phyloP scores from a whole-genome alignment of 2,329 filamentous ascomycete species.

The Davidsoniella virescens region DNA sequence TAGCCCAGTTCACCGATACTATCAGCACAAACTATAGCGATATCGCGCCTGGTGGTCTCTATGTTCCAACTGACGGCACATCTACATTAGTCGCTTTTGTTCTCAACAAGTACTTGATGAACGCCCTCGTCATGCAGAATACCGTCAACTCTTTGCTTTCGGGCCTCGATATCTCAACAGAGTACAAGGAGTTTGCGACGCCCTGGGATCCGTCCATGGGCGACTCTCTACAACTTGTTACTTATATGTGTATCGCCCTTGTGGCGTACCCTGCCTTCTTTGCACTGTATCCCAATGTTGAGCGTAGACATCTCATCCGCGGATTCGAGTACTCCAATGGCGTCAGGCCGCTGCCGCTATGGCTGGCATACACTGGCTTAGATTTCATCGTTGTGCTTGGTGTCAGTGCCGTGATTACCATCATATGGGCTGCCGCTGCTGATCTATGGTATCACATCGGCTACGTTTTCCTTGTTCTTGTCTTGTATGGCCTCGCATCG shows the following conservation, averaged over 20 bases:
- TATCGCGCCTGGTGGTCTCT: constrained; percentile 65
- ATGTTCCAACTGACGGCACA: constrained; percentile 42
- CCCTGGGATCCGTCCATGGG: constrained; percentile 55
- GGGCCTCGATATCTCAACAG: constrained; percentile 52
- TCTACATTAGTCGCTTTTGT: constrained; percentile 56
- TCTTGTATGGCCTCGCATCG: constrained; percentile 65
- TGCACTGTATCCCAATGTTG: constrained; percentile 72
- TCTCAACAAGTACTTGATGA: constrained; percentile 42
- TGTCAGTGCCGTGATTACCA: constrained; percentile 28
- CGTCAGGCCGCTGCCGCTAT: constrained; percentile 64
- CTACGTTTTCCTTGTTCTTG: constrained; percentile 68
- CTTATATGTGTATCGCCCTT: constrained; percentile 70
- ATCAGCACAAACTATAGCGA: constrained; percentile 47
- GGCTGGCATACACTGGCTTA: constrained; percentile 68
- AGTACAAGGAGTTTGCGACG: constrained; percentile 59
- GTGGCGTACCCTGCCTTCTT: constrained; percentile 74
- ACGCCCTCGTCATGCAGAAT: constrained; percentile 48
- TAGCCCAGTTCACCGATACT: constrained; percentile 49
- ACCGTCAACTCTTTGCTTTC: constrained; percentile 48
- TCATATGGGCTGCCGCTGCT: constrained; percentile 53
- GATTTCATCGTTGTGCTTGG: constrained; percentile 61
- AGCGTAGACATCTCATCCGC: constrained; percentile 62
- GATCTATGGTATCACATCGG: constrained; percentile 60
- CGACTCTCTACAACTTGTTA: constrained; percentile 58
- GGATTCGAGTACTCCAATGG: constrained; percentile 86